Conservation (phyloP, 345 rosid species). For the Cochlearia excelsa region DNA sequence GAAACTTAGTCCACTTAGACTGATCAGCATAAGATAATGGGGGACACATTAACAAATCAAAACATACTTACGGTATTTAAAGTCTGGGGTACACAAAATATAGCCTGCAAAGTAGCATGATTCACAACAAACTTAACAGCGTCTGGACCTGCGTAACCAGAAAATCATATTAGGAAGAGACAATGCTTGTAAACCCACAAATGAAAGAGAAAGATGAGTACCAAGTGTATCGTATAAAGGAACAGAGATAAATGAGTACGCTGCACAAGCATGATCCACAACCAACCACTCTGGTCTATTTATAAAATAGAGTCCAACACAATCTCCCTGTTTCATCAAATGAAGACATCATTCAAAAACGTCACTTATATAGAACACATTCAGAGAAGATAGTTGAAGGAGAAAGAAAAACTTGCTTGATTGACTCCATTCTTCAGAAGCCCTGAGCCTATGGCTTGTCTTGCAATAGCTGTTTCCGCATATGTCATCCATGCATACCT, state of each 20-base stretch:
- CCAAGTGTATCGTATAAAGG: slow-evolving; percentile 96
- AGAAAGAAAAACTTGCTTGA: slow-evolving; percentile 41
- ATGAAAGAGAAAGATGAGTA: slow-evolving; percentile 29
- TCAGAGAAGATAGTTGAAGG: background rate
- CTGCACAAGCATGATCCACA: slow-evolving; percentile 93
- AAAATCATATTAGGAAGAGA: slow-evolving; percentile 21
- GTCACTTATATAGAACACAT: background rate
- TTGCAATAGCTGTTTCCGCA: slow-evolving; percentile 68
- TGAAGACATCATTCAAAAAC: slow-evolving; percentile 1
- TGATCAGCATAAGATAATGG: background rate
- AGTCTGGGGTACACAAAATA: slow-evolving; percentile 80
- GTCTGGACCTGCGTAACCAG: slow-evolving; percentile 64
- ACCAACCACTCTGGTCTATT: slow-evolving; percentile 92
- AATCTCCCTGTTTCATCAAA: slow-evolving; percentile 57
- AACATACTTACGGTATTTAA: slow-evolving; percentile 60
- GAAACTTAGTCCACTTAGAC: background rate
- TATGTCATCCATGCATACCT: slow-evolving; percentile 93
- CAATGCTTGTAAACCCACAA: background rate
- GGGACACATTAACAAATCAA: slow-evolving; percentile 15
- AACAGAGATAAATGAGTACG: slow-evolving; percentile 84
- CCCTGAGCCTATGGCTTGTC: slow-evolving; percentile 85
- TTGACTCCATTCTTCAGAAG: slow-evolving; percentile 57
- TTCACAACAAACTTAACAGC: slow-evolving; percentile 73
- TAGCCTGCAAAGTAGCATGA: slow-evolving; percentile 73
- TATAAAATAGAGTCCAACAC: slow-evolving; percentile 67